Evolutionary conservation across 805 yeast species (phyloP), one percentile per base, ranked within the genome.

Genomic region (Lipomyces anomalus): DNA sequence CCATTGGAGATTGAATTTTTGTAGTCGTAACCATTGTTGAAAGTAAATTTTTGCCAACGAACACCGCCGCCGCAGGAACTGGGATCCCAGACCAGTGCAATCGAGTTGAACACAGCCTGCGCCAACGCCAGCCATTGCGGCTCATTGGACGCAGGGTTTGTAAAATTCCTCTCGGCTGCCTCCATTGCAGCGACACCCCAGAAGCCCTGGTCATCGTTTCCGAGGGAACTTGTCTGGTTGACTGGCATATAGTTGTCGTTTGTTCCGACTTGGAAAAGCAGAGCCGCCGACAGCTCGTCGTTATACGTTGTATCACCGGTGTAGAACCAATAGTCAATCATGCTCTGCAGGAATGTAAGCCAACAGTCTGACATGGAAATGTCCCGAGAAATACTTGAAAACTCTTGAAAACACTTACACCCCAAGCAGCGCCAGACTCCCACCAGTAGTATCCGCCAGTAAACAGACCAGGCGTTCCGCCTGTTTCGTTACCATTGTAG

Each of bases 381-480:
- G n/a, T n/a, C n/a, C n/a, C n/a, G n/a, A n/a, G n/a, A n/a, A n/a
- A n/a, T n/a, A n/a, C n/a, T n/a, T n/a, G n/a, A n/a, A n/a, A n/a
- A n/a, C n/a, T n/a, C n/a, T n/a, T n/a, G 11, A 35, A 34, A 9
- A 9, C 21, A 36, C 49, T n/a, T 38, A 46, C 49, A 11, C 75
- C 76, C 64, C 70, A 81, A 0, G 88, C 87, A 54, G 85, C 90
- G 59, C 92, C 95, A 35, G 88, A 86, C 65, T 82, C 80, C 94
- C 95, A 85, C 98, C 97, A 90, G 73, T 89, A 90, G 72, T 90
- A 89, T 0, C 96, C 96, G 59, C 73, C 70, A 7, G 80, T 69
- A 64, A 90, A 88, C 86, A 84, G 78, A 35, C 97, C 97, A 21
- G 86, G 72, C 4, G 86, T 75, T 6, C 88, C 82, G 33, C 97